Base-by-base conservation (phyloP, 2,329 filamentous ascomycete species). In the Coniella vitis region DNA sequence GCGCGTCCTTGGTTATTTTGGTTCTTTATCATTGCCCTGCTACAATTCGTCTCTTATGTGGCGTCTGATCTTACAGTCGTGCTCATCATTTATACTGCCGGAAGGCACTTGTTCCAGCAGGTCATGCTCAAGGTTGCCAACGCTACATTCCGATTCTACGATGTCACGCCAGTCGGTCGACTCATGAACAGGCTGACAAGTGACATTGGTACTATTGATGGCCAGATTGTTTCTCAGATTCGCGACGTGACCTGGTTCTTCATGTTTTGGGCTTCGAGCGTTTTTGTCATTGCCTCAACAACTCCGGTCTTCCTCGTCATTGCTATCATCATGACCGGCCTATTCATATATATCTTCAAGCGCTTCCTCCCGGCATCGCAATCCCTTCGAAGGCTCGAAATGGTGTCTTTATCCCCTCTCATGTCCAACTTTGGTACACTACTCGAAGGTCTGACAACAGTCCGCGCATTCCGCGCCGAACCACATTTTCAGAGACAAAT, bases 391-490 rank as follows among this genome's bases (percentile, higher is more conserved):
- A 79, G 90, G 7, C 76, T 95, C 13, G 90, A 95, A 61, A 95
- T 91, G 85, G 84, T 90, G 0, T 95, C 89, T 1, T 71, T 95
- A 0, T 91, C 84, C 9, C 90, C 90, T 1, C 73, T 96, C 17
- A 89, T 96, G 70, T 90, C 90, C 34, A 95, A 96, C 62, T 95
- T 96, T 55, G 90, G 90, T 20, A 87, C 90, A 20, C 76, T 95
- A 37, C 74, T 94, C 2, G 86, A 94, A 52, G 90, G 90, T 0
- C 69, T 96, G 8, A 89, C 87, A 0, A 95, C 90, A 0, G 89
- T 96, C 19, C 81, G 88, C 38, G 89, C 90, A 0, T 91, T 94
- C 62, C 81, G 78, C 42, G 88, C 85, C 1, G 84, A 95, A 57
- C 70, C 76, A 4, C 82, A 86, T 45, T 95, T 95, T 60, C 88